These are phyloP conservation scores for Atkinsonella texensis DNA, from an alignment of 2,329 filamentous ascomycete species.

Conservation along the genomic window DNA sequence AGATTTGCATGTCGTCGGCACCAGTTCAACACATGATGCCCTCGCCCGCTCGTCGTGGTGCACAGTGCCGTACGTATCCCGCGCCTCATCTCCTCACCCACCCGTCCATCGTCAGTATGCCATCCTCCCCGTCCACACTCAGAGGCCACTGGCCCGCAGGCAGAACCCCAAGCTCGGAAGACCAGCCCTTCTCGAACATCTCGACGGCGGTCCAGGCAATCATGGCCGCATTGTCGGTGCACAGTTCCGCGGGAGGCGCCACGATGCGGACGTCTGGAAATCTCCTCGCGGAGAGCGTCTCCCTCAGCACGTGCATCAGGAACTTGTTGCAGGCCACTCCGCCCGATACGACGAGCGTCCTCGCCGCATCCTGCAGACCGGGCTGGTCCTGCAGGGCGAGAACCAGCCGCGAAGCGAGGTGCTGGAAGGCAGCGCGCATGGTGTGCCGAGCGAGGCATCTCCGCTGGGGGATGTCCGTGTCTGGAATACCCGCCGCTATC, in stretches of 20 bases:
- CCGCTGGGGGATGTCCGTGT: conserved; percentile 47
- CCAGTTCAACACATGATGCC: too few species aligned
- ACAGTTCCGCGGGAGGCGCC: conserved; percentile 65
- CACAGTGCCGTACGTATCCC: too few species aligned
- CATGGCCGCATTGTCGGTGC: conserved; percentile 96
- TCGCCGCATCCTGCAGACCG: conserved; percentile 16
- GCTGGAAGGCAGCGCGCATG: conserved; percentile 78
- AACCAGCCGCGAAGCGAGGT: conserved; percentile 64
- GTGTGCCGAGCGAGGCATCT: conserved; percentile 56
- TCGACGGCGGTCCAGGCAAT: conserved; percentile 89
- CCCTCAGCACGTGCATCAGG: conserved; percentile 52
- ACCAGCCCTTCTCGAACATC: conserved; percentile 75
- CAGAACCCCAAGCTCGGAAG: conserved; percentile 45
- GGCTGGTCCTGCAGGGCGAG: conserved; percentile 43
- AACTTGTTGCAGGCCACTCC: conserved; percentile 83
- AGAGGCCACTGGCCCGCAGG: conserved; percentile 63
- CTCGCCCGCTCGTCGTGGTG: too few species aligned
- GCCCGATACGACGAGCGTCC: conserved; percentile 69
- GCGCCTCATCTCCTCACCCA: conserved; percentile 24
- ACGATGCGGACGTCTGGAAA: conserved; percentile 48
- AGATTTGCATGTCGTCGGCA: too few species aligned
- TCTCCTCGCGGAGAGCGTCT: conserved; percentile 52
- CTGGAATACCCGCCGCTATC: conserved; percentile 27
- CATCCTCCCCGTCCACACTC: conserved; percentile 41
- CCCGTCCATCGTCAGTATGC: conserved; percentile 49